These are phyloP conservation scores for Lactifluus echinatus DNA, from an alignment of 768 basidiomycete genomes.

Conservation along the genomic window DNA sequence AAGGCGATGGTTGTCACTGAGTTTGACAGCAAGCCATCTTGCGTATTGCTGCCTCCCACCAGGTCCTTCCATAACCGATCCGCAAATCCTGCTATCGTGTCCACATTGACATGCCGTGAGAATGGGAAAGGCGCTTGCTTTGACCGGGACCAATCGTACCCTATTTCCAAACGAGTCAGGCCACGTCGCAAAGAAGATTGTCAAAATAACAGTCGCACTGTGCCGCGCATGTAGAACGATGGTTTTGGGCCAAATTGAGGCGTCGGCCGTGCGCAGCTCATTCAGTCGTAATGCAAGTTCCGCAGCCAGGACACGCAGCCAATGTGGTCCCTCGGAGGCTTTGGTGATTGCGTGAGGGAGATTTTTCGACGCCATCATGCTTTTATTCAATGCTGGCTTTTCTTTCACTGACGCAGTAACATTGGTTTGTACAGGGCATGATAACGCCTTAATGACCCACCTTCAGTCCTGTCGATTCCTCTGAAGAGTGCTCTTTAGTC, in stretches of 20 bases:
- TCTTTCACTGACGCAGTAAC: constrained; percentile 62
- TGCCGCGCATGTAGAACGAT: constrained; percentile 71
- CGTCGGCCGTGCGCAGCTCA: constrained; percentile 64
- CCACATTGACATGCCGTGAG: constrained; percentile 60
- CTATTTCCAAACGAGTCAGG: background rate
- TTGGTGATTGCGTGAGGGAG: constrained; percentile 70
- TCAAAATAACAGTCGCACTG: constrained; percentile 33
- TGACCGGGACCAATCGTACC: constrained; percentile 27
- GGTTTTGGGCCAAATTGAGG: constrained; percentile 87
- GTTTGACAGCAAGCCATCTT: constrained; percentile 33
- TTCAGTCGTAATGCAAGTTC: constrained; percentile 80
- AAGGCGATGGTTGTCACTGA: constrained; percentile 68
- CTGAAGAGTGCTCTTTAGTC: constrained; percentile 28
- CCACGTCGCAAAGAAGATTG: background rate
- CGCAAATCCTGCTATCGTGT: constrained; percentile 65
- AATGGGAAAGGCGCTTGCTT: constrained; percentile 88
- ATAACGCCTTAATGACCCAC: constrained; percentile 30
- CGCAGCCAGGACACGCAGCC: constrained; percentile 87
- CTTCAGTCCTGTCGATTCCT: constrained; percentile 85
- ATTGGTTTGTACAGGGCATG: background rate
- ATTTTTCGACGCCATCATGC: constrained; percentile 97
- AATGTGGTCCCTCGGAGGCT: constrained; percentile 70
- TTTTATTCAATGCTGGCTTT: constrained; percentile 71
- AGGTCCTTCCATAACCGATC: constrained; percentile 84
- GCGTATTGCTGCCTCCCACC: constrained; percentile 36